Evolutionary conservation across 768 basidiomycete genomes (phyloP), one percentile per base, ranked within the genome.

Genomic region (Solioccasus polychromus): DNA sequence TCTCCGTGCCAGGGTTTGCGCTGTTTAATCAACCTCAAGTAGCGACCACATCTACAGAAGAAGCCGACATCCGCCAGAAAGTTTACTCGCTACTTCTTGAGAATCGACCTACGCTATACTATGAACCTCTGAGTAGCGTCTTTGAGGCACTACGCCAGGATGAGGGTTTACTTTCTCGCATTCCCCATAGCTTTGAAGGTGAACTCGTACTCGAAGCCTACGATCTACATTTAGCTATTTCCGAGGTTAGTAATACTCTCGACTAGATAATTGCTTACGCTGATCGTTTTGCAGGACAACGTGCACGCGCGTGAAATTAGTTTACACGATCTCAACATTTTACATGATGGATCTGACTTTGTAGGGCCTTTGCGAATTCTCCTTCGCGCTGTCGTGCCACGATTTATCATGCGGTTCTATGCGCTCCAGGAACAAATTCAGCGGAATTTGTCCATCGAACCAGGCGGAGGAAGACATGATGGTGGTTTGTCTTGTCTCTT

Each of bases 101-200:
- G 36, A 69, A 79, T 46, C 74, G 68, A 15, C 86, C 87, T 3
- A 85, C 80, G 4, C 69, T 90, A 7, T 91, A 87, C 62, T 90
- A 89, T 54, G 87, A 89, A 60, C 81, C 87, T 23, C 59, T 91
- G 36, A 77, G 75, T 34, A 71, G 66, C 45, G 77, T 89, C 17
- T 89, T 90, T 55, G 83, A 83, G 44, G 83, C 82, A 45, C 67
- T 91, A 34, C 83, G 85, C 24, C 73, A 77, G 56, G 84, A 88
- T 45, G 74, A 78, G 38, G 59, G 39, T 22, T 60, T 68, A 44
- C 58, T 87, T 24, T 66, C 70, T 37, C 63, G 67, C 14, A 52
- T 79, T 7, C 67, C 73, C 24, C 72, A 77, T 25, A 61, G 80
- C 36, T 57, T 69, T 18, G 77, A 82, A 35, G 78, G 75, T 42